Evolutionary conservation across 108 stramenopile species (phyloP).

Genomic region (Hondaea fermentalgiana): DNA sequence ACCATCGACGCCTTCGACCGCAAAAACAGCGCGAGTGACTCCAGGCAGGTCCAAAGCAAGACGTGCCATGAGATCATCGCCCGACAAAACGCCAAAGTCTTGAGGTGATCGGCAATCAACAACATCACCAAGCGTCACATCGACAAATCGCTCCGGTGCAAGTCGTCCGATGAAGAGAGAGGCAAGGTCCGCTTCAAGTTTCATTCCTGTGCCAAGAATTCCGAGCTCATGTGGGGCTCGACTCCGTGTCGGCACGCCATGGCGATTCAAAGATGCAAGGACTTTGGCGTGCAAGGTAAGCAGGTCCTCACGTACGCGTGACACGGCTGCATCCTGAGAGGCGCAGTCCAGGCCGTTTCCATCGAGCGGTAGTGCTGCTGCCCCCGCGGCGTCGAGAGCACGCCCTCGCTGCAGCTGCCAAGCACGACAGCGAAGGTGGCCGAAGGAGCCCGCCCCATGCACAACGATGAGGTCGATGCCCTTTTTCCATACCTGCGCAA

Average conservation of each 20-base stretch:
- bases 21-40: background rate
- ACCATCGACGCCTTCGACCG: background rate
- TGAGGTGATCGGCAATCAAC: background rate
- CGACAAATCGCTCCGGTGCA: background rate
- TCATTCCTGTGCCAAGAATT: background rate
- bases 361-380: background rate
- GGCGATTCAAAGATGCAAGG: background rate
- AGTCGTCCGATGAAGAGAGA: background rate
- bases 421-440: background rate
- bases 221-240: background rate
- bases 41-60: background rate
- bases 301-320: background rate
- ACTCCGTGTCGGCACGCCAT: background rate
- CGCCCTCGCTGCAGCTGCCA: background rate
- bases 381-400: background rate
- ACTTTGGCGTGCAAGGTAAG: background rate
- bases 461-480: background rate
- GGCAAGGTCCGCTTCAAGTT: background rate
- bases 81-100: constrained; percentile 5
- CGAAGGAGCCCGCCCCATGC: constrained; percentile 8
- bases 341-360: background rate
- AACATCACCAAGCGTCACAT: background rate
- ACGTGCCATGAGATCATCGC: background rate
- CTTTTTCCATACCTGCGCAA: background rate
- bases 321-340: background rate